Conservation (phyloP, 2,329 filamentous ascomycete species). For the Fonsecaea monophora region DNA sequence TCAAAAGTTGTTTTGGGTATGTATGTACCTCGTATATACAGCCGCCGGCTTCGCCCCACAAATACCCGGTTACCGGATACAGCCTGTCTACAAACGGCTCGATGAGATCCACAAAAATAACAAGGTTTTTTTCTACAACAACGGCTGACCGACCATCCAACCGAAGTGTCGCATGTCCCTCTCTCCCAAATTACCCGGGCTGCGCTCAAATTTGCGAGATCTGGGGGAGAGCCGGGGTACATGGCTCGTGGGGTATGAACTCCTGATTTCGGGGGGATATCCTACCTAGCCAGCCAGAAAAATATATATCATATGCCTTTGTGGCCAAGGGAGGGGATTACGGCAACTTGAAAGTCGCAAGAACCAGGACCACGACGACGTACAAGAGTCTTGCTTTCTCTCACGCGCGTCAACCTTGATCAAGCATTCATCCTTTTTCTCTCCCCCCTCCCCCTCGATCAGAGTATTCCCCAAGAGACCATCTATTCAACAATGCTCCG, state of each 20-base stretch:
- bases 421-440: not conserved
- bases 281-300: too few relatives aligned
- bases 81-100: not conserved
- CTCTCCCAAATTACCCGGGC: too few relatives aligned
- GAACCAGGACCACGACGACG: not conserved
- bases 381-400: not conserved
- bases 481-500: not conserved
- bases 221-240: not conserved
- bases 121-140: not conserved
- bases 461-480: not conserved
- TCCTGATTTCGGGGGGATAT: not conserved
- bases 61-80: not conserved
- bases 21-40: not conserved
- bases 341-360: not conserved
- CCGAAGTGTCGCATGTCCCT: not conserved
- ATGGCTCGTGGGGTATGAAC: not conserved
- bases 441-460: not conserved
- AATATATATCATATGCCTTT: not conserved
- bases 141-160: not conserved
- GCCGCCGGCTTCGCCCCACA: not conserved
- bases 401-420: not conserved
- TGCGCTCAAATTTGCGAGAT: not conserved
- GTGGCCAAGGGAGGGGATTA: not conserved
- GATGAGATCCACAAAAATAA: not conserved
- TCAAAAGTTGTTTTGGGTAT: not conserved